phyloP scores from a whole-genome alignment of 495 filamentous ascomycete genomes.

The Lineolata rhizophorae region DNA sequence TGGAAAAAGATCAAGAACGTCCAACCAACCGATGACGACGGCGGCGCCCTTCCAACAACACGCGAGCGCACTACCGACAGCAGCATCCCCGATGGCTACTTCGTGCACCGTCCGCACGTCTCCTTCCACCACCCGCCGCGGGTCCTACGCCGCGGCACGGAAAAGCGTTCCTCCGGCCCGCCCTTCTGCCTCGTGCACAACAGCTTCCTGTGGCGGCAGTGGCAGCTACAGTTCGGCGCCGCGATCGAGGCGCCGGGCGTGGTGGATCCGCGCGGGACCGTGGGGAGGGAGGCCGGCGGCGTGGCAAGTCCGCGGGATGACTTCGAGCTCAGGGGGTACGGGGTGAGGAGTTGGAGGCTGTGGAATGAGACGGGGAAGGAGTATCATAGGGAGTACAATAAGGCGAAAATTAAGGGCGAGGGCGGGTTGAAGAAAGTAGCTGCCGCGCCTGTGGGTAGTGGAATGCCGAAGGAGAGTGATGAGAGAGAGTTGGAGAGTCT shows the following conservation, averaged over 20 bases:
- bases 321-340: constrained; percentile 7
- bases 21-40: no score
- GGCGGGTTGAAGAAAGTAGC: no score
- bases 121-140: constrained; percentile 9
- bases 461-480: background rate
- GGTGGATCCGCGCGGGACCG: constrained; percentile 9
- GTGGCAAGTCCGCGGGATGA: constrained; percentile 2
- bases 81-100: constrained; percentile 7
- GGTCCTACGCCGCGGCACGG: constrained; percentile 5
- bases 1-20: background rate
- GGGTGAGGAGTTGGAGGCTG: constrained; percentile 9
- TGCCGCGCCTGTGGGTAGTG: no score
- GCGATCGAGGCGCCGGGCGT: constrained; percentile 5
- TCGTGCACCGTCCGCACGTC: constrained; percentile 7
- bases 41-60: no score
- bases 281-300: constrained; percentile 4
- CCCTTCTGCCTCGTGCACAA: constrained; percentile 7
- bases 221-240: constrained; percentile 8
- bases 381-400: constrained; percentile 5
- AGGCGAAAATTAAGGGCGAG: no score
- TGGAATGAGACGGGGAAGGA: constrained; percentile 11
- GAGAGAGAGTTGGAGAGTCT: background rate
- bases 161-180: constrained; percentile 1
- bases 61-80: no score
- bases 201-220: constrained; percentile 7